These are phyloP conservation scores for Diaporthe humulicola DNA, from an alignment of 2,329 filamentous ascomycete species.

Conservation along the genomic window DNA sequence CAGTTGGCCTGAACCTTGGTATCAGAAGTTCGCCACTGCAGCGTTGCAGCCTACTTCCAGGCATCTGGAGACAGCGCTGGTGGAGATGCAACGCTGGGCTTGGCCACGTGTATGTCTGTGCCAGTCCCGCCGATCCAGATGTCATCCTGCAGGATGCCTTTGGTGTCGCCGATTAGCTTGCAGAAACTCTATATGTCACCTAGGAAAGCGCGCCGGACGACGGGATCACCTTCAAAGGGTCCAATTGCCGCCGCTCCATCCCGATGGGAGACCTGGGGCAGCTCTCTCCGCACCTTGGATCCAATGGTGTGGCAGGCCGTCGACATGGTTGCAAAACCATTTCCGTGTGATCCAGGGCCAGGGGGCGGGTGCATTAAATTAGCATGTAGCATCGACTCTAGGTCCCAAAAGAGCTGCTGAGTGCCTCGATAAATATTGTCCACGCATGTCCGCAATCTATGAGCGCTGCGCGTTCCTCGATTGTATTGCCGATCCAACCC, in stretches of 20 bases:
- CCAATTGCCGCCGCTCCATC: slow-evolving; percentile 25
- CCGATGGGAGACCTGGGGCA: slow-evolving; percentile 1
- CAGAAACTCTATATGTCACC: neutral
- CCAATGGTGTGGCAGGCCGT: slow-evolving; percentile 23
- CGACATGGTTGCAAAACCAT: slow-evolving; percentile 19
- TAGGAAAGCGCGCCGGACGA: neutral
- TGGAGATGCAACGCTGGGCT: neutral
- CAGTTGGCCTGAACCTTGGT: neutral
- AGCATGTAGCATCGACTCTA: slow-evolving; percentile 5
- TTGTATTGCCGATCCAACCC: neutral
- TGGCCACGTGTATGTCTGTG: slow-evolving; percentile 18
- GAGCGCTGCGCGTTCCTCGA: neutral
- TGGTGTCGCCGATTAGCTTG: neutral
- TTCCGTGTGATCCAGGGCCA: slow-evolving; percentile 13
- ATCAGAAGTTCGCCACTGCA: neutral
- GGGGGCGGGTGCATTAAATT: neutral
- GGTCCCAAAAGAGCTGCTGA: neutral
- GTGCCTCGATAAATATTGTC: neutral
- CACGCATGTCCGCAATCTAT: neutral
- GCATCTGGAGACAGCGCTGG: neutral
- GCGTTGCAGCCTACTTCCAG: too few species aligned
- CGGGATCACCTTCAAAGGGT: neutral
- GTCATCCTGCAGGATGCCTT: neutral
- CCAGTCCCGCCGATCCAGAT: neutral
- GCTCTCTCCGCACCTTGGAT: slow-evolving; percentile 18